Base-by-base conservation (phyloP, 2,329 filamentous ascomycete species). In the Trichoderma sp. region DNA sequence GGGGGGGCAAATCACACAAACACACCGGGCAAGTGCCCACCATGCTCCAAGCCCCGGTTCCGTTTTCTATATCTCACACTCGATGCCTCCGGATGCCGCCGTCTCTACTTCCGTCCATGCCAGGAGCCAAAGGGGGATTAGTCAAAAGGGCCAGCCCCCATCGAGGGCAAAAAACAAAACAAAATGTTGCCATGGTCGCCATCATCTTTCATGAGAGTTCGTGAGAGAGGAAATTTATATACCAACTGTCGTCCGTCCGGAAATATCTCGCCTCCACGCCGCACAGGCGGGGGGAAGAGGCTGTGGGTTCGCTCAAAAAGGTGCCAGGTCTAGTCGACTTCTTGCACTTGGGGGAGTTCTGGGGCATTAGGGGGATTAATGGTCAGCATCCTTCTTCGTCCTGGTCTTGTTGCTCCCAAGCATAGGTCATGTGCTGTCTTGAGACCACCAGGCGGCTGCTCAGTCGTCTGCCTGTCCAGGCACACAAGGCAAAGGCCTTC, bases 161-260 rank as follows among this genome's bases (percentile, higher is more conserved):
- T 43, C 53, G 68, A 66, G 58, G 57, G 32, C 64, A 65, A 66
- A 28, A 65, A 66, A 51, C 11, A 32, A 32, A 53, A 53, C 14
- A 65, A 53, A 57, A 57, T 66, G 30, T 73, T 68, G 67, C 66
- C 53, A 61, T 71, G 60, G 56, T 70, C 68, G 71, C 66, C 60
- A 65, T 65, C 43, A 58, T 68, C 58, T 63, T 73, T 76, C 79
- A 77, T 80, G 76, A 77, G 74, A 61, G 63, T 78, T 81, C 79
- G 79, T 81, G 77, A 81, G 78, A 80, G 78, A 78, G 74, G 77
- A 78, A 75, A 75, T 77, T 76, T 78, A 79, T 79, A 77, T 76
- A 76, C 76, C 76, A 75, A 73, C 73, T 75, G 60, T 74, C 71
- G 71, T 77, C 72, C 73, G 73, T 72, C 73, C 72, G 64, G 30